These are phyloP conservation scores for Amniculicola lignicola DNA, from an alignment of 495 filamentous ascomycete genomes.

Conservation along the genomic window DNA sequence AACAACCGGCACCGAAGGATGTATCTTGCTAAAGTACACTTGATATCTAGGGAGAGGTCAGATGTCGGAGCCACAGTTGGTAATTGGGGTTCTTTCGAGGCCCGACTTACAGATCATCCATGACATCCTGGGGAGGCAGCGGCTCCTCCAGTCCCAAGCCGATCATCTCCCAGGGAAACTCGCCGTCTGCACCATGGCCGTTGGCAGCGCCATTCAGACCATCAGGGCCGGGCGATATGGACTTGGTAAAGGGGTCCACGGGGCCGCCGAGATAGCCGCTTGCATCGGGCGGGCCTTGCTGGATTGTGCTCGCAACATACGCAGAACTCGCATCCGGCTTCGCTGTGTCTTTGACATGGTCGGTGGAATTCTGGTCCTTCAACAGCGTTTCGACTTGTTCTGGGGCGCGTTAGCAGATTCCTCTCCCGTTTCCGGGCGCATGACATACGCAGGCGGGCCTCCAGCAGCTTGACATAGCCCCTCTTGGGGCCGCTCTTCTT, in stretches of 20 bases:
- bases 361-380: conserved; percentile 62
- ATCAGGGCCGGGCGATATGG: conserved; percentile 29
- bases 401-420: conserved; percentile 40
- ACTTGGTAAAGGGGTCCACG: conserved; percentile 16
- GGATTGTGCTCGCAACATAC: conserved; percentile 23
- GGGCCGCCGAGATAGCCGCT: conserved; percentile 11
- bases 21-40: conserved; percentile 87
- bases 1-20: conserved; percentile 80
- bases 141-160: conserved; percentile 89
- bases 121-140: conserved; percentile 78
- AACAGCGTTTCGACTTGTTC: conserved; percentile 93
- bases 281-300: conserved; percentile 4
- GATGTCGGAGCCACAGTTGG: neutral
- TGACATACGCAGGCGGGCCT: conserved; percentile 81
- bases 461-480: conserved; percentile 96
- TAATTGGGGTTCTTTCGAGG: conserved; percentile 4
- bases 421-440: neutral
- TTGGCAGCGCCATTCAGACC: conserved; percentile 23
- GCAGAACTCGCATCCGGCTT: conserved; percentile 18
- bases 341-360: conserved; percentile 13
- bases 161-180: conserved; percentile 80
- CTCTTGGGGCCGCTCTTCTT: conserved; percentile 98
- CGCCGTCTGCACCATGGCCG: conserved; percentile 33
- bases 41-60: conserved; percentile 55
- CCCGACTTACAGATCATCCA: conserved; percentile 75